Conservation (phyloP, 2,329 filamentous ascomycete species). For the Cladosporium sp. region DNA sequence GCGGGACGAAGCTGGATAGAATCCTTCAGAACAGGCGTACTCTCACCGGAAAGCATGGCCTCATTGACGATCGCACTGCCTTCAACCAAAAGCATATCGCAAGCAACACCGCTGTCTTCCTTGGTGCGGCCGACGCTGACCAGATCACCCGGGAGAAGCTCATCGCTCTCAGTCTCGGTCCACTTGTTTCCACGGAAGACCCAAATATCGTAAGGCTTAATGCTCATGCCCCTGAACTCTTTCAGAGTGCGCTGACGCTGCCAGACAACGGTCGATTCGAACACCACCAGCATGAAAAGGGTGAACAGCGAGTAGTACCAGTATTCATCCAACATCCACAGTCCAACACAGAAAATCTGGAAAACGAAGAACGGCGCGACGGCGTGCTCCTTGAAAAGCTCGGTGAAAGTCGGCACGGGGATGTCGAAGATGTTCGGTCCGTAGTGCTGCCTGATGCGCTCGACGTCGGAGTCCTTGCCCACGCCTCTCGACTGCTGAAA, state of each 20-base stretch:
- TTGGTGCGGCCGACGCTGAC: slow-evolving; percentile 91
- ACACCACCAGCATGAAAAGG: slow-evolving; percentile 94
- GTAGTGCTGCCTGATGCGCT: slow-evolving; percentile 84
- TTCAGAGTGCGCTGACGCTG: slow-evolving; percentile 92
- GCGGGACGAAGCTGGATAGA: slow-evolving; percentile 85
- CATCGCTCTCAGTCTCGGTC: slow-evolving; percentile 84
- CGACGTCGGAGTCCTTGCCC: slow-evolving; percentile 67
- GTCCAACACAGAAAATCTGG: slow-evolving; percentile 95
- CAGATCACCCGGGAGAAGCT: slow-evolving; percentile 86
- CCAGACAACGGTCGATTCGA: slow-evolving; percentile 99
- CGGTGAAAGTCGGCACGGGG: slow-evolving; percentile 89
- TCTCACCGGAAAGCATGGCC: slow-evolving; percentile 98
- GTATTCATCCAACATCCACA: slow-evolving; percentile 99
- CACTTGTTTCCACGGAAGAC: slow-evolving; percentile 85
- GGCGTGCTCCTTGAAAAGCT: slow-evolving; percentile 96
- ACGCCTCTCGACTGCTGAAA: slow-evolving; percentile 83
- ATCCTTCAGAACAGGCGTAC: slow-evolving; percentile 93
- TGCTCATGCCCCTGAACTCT: slow-evolving; percentile 98
- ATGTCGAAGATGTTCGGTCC: slow-evolving; percentile 97
- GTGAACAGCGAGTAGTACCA: slow-evolving; percentile 99
- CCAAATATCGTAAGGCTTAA: slow-evolving; percentile 95
- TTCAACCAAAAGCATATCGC: slow-evolving; percentile 93
- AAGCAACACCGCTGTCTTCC: slow-evolving; percentile 94
- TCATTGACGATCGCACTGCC: slow-evolving; percentile 98
- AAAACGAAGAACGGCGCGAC: slow-evolving; percentile 99